A percentile compares a stretch with the other conserved stretches of the same genome.
These are phyloP conservation scores for Boeremia lycopersici DNA, from an alignment of 2,329 filamentous ascomycete genomes.

Conservation along the genomic window DNA sequence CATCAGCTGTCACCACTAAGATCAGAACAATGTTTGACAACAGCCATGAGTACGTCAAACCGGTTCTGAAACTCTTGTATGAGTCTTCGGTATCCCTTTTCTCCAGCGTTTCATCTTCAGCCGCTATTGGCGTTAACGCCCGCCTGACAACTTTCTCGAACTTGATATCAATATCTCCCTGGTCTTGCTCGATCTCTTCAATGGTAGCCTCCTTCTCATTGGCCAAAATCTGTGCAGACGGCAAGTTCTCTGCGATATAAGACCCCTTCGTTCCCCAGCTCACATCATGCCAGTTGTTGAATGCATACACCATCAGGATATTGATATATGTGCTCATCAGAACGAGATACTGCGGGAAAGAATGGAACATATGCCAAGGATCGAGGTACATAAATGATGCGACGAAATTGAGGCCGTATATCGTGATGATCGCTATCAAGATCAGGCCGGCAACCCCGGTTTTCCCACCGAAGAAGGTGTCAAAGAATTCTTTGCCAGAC, in stretches of 20 bases:
- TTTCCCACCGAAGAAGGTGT: conserved; percentile 71
- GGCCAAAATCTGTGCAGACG: conserved; percentile 82
- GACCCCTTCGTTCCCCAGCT: conserved; percentile 99
- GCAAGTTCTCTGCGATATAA: conserved; percentile 88
- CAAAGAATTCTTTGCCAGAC: conserved; percentile 70
- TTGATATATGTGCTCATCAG: conserved; percentile 97
- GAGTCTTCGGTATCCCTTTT: conserved; percentile 1
- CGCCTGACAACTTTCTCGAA: conserved; percentile 93
- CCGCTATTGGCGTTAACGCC: conserved; percentile 51
- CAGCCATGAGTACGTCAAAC: conserved; percentile 19
- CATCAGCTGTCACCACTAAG: conserved; percentile 14
- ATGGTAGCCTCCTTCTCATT: conserved; percentile 65
- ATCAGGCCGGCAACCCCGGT: conserved; percentile 84
- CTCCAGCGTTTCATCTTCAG: background rate
- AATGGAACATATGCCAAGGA: conserved; percentile 99
- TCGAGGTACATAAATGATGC: conserved; percentile 95
- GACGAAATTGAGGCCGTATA: conserved; percentile 92
- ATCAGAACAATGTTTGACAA: conserved; percentile 18
- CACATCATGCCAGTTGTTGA: conserved; percentile 99
- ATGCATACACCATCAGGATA: conserved; percentile 96
- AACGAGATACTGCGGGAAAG: conserved; percentile 88
- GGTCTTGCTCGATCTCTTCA: conserved; percentile 91
- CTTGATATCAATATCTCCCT: conserved; percentile 93
- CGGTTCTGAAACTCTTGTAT: conserved; percentile 15
- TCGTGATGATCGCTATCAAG: conserved; percentile 84